Conservation (phyloP, 371 early-diverging fungal genomes). For the Circinella umbellata region DNA sequence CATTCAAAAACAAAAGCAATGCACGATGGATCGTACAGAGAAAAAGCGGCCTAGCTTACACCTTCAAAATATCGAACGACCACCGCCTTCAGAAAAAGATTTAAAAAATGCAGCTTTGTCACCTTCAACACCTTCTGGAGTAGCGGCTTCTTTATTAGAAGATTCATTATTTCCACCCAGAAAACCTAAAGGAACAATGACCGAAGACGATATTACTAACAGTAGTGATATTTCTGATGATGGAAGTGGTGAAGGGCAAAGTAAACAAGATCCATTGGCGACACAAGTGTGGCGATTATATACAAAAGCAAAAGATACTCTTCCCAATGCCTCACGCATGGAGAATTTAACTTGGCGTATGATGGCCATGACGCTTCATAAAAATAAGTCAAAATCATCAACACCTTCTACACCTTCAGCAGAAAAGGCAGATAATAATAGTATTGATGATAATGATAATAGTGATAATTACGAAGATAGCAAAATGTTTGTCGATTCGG, state of each 20-base stretch:
- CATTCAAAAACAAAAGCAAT: slow-evolving; percentile 7
- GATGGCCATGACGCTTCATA: slow-evolving; percentile 63
- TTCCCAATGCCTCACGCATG: slow-evolving; percentile 64
- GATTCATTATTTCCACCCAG: slow-evolving; percentile 37
- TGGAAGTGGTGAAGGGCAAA: slow-evolving; percentile 18
- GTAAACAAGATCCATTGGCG: slow-evolving; percentile 57
- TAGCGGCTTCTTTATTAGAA: slow-evolving; percentile 32
- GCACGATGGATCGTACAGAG: slow-evolving; percentile 14
- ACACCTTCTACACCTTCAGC: slow-evolving; percentile 15
- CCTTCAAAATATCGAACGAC: slow-evolving; percentile 9
- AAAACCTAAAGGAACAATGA: slow-evolving; percentile 28
- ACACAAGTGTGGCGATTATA: slow-evolving; percentile 68
- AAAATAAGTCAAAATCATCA: slow-evolving; percentile 27
- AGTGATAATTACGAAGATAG: background rate
- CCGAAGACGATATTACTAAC: slow-evolving; percentile 47
- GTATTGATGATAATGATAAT: background rate
- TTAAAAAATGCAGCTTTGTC: slow-evolving; percentile 20
- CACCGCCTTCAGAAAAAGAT: slow-evolving; percentile 13
- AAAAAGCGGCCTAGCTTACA: slow-evolving; percentile 20
- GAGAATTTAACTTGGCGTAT: slow-evolving; percentile 75
- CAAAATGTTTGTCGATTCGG: slow-evolving; percentile 24
- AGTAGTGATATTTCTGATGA: slow-evolving; percentile 30
- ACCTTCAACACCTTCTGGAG: slow-evolving; percentile 32
- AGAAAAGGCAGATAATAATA: slow-evolving; percentile 11
- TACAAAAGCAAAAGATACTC: slow-evolving; percentile 64